These are phyloP conservation scores for Penicillium fuscoglaucum DNA, from an alignment of 2,329 filamentous ascomycete species.

Conservation along the genomic window DNA sequence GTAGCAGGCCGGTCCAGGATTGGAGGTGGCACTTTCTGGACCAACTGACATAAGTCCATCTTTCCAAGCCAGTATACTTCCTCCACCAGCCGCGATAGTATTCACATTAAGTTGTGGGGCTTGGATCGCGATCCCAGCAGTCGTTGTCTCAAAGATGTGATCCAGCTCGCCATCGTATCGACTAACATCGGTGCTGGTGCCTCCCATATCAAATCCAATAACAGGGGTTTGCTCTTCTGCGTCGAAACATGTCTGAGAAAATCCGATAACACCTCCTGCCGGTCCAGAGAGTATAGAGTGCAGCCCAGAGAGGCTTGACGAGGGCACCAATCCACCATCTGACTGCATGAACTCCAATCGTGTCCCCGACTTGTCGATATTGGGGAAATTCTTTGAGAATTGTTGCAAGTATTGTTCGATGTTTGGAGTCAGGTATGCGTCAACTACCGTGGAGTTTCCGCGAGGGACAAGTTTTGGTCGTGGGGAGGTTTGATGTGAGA, in stretches of 20 bases:
- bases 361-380: neutral
- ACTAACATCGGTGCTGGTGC: constrained; percentile 84
- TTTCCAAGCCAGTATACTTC: constrained; percentile 68
- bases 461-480: constrained; percentile 77
- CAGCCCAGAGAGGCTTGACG: constrained; percentile 70
- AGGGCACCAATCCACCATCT: constrained; percentile 65
- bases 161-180: constrained; percentile 84
- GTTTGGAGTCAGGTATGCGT: constrained; percentile 74
- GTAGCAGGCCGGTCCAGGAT: constrained; percentile 56
- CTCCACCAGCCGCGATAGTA: constrained; percentile 83
- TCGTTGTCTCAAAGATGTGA: constrained; percentile 89
- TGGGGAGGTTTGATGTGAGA: constrained; percentile 75
- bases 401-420: constrained; percentile 67
- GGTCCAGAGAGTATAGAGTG: constrained; percentile 85
- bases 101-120: constrained; percentile 90
- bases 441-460: constrained; percentile 71
- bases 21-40: constrained; percentile 81
- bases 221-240: constrained; percentile 73
- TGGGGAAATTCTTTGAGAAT: constrained; percentile 17
- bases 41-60: constrained; percentile 87
- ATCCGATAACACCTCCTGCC: constrained; percentile 89
- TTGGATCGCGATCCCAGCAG: constrained; percentile 87
- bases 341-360: constrained; percentile 68
- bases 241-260: constrained; percentile 86
- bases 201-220: constrained; percentile 94